Conservation (phyloP, 2,329 filamentous ascomycete species). For the Colletotrichum noveboracense region DNA sequence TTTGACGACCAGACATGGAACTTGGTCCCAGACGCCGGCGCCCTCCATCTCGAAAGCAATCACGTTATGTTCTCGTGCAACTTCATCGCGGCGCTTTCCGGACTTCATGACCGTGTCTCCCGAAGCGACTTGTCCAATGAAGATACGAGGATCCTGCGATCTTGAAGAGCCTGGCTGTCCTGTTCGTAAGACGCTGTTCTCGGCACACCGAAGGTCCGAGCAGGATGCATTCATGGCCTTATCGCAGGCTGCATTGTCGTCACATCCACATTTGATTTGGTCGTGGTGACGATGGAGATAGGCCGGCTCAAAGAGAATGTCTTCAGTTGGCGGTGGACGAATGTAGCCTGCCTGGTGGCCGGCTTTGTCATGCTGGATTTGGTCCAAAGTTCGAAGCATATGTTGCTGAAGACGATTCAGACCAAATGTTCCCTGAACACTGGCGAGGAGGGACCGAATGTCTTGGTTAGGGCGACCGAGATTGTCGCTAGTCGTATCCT, state of each 20-base stretch:
- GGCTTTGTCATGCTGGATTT: slow-evolving; percentile 21
- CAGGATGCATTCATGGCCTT: slow-evolving; percentile 26
- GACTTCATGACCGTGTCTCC: slow-evolving; percentile 46
- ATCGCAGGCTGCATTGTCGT: slow-evolving; percentile 23
- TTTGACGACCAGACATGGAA: slow-evolving; percentile 43
- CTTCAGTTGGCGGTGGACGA: slow-evolving; percentile 29
- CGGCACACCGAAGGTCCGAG: slow-evolving; percentile 31
- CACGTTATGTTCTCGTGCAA: slow-evolving; percentile 29
- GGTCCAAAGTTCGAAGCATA: slow-evolving; percentile 10
- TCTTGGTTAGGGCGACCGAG: slow-evolving; percentile 20
- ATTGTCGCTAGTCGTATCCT: slow-evolving; percentile 19
- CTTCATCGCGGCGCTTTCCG: slow-evolving; percentile 36
- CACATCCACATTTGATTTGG: background rate
- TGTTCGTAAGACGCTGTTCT: slow-evolving; percentile 11
- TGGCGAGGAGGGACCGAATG: slow-evolving; percentile 31
- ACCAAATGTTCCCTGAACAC: slow-evolving; percentile 22
- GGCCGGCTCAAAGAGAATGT: slow-evolving; percentile 29
- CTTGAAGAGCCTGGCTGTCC: background rate
- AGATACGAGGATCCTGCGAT: background rate
- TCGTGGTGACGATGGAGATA: slow-evolving; percentile 34
- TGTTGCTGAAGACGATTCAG: slow-evolving; percentile 11
- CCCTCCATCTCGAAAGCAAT: slow-evolving; percentile 41
- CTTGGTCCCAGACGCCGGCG: slow-evolving; percentile 33
- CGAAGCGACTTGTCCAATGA: slow-evolving; percentile 35
- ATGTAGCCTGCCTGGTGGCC: slow-evolving; percentile 16